Evolutionary conservation across 176 grass and related monocot species (phyloP), one percentile per base, ranked within the genome.

Genomic region (Tillandsia fasciculata): DNA sequence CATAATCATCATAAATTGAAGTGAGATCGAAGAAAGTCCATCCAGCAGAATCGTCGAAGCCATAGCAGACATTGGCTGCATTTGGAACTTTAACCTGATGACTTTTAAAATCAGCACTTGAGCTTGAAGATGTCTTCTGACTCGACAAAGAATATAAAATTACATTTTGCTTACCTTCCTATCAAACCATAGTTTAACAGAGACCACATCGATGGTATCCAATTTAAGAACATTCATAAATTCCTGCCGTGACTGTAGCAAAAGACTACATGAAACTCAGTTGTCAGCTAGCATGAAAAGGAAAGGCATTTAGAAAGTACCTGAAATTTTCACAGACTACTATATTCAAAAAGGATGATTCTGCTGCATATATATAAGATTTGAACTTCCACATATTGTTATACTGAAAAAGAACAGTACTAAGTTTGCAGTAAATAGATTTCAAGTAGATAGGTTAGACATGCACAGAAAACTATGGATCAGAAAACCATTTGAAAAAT

Each of bases 181-280:
- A 77, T 91, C 88, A 57, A 88, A 84, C 92, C 92, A 96, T 73
- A 96, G 64, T 80, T 86, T 91, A 63, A 96, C 47, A 74, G 80
- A 86, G 75, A 91, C 58, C 61, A 91, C 69, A 9, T 91, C 88
- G 48, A 76, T 48, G 27, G 85, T 79, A 17, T 77, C 71, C 69
- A 96, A 67, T 51, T 80, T 84, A 79, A 91, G 88, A 82, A 96
- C 69, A 52, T 83, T 82, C 26, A 80, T 15, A 22, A 96, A 91
- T 74, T 96, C 88, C 82, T 79, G 71, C 27, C 27, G 50, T 70
- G 82, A 86, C 49, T 86, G 72, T 29, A 91, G 81, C 66, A 82
- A 78, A 52, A 64, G 66, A 66, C 92, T 96, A 73, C 63, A 74
- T 53, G 49, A 72, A 92, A 83, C 71, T 70, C 24, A 77, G 9